Evolutionary conservation across 1,284 basidiomycete genomes (phyloP), one percentile per base, ranked within the genome.

Genomic region (Peniophora sp.): DNA sequence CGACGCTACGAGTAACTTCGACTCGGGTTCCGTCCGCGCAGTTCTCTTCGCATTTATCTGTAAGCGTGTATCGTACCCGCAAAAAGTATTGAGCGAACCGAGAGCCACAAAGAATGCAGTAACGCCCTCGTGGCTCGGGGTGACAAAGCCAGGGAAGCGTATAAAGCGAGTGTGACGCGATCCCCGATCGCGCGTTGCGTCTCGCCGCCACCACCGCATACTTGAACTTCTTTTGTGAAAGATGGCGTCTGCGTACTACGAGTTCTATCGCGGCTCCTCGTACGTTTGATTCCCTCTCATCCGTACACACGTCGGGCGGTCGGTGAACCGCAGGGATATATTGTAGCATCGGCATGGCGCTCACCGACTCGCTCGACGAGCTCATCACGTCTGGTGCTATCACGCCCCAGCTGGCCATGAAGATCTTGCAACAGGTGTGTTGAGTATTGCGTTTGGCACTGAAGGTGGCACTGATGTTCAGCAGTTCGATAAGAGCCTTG

Each of bases 361-460:
- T 99, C 51, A 97, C 96, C n/a, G 96, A 99, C 74, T 94, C 96
- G 56, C 83, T 99, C 60, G 96, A 99, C 71, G 96, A 99, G 72
- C 82, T 99, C 55, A 99, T 99, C 63, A 97, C 95, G 49, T 92
- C 89, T 59, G 96, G 96, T 1, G 88, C 92, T 53, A 98, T 99
- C 61, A 97, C 95, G 19, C 96, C 97, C 2, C 95, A 99, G 69
- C 71, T 99, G 55, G 96, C 96, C 12, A 94, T 98, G 89, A 91
- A 96, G 65, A 93, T 98, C 8, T 71, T 99, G 52, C 91, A 91
- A 65, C 93, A 97, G 88, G 94, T 96, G 55, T 48, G 77, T 65
- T 23, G 9, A 20, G 23, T 35, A 43, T 22, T 23, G 41, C 51
- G 54, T 36, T 23, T 17, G 47, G 34, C 41, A 22, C 22, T 46